A percentile compares a stretch with the other conserved stretches of the same genome.
Evolutionary conservation across 2,329 filamentous ascomycete genomes (phyloP).

Genomic region (Monosporascus sp.): DNA sequence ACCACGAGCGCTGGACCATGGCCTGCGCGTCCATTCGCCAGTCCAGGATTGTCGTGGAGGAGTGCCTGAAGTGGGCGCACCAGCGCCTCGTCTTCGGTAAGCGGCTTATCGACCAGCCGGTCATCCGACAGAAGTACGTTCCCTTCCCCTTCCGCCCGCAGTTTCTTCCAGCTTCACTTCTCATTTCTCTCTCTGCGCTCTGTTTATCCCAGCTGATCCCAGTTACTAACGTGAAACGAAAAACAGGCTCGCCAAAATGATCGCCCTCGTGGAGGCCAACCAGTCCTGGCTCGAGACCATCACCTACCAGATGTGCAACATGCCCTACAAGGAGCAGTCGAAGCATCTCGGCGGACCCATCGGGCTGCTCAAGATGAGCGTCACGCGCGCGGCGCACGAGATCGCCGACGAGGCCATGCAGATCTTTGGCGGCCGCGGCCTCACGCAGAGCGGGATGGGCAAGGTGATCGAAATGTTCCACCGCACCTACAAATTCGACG

Average conservation of each 20-base stretch:
- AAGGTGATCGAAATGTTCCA: conserved; percentile 79
- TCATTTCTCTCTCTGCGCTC: not conserved
- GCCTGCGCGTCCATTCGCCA: conserved; percentile 58
- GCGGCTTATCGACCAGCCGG: conserved; percentile 74
- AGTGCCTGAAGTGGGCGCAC: conserved; percentile 83
- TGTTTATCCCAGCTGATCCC: too few relatives aligned
- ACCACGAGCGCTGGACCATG: conserved; percentile 81
- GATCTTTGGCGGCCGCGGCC: conserved; percentile 76
- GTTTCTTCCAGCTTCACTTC: not conserved
- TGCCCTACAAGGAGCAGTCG: conserved; percentile 73
- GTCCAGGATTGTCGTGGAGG: conserved; percentile 67
- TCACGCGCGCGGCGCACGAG: conserved; percentile 72
- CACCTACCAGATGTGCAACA: conserved; percentile 83
- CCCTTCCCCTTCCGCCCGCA: not conserved
- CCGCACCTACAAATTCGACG: conserved; percentile 76
- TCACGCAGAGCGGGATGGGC: conserved; percentile 82
- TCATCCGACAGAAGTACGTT: conserved; percentile 70
- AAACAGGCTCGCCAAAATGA: conserved; percentile 73
- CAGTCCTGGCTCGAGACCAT: conserved; percentile 82
- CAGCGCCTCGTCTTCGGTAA: conserved; percentile 82
- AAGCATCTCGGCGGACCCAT: conserved; percentile 75
- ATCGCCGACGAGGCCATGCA: conserved; percentile 79
- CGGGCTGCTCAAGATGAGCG: conserved; percentile 73
- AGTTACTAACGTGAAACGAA: not conserved
- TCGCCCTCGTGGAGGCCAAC: conserved; percentile 72